Evolutionary conservation across 1,139 yeast genomes (phyloP), one percentile per base, ranked within the genome.

Genomic region (Yamadazyma atmosphaerica): DNA sequence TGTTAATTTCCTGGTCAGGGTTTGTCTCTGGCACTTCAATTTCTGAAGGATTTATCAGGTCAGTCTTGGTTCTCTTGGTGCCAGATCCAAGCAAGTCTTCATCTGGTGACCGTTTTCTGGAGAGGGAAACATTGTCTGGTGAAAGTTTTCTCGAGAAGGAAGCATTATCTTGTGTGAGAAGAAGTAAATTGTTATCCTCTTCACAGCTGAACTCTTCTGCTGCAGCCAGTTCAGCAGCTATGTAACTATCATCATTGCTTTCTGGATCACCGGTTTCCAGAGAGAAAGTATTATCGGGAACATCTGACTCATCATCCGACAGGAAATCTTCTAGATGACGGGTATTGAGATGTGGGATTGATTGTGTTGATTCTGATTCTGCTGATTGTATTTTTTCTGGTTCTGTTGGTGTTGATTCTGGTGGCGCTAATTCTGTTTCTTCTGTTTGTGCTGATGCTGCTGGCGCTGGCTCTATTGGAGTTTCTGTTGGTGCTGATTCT

Each of bases 211-310:
- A 18, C 10, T 35, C 45, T 32, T 31, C 39, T 14, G 31, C 17
- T 4, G 16, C 31, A 10, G 16, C 19, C n/a, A 4, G 31, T 16
- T 42, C 47, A 13, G 35, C 16, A 11, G 24, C 36, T 4, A 42
- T 39, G 35, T 33, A 40, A 31, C 45, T 45, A 4, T 42, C 48
- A 22, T 41, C 46, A 9, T 39, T 34, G 13, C 24, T 30, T 8
- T 37, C 45, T 1, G 40, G 27, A n/a, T 39, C 44, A 3, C 45
- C 45, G 4, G 44, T 36, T n/a, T 45, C 51, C 43, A 37, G 47
- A 7, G 47, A 45, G 25, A 47, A 44, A 4, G 47, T 42, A 16
- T 16, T 14, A 21, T 43, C 49, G 4, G 43, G 43, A 4, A 11
- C 28, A 23, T 43, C 48, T 4, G 43, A 38, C 4, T 34, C 35